Base-by-base conservation (phyloP, 306 rosid species). In the Oxytropis ochrocephala region DNA sequence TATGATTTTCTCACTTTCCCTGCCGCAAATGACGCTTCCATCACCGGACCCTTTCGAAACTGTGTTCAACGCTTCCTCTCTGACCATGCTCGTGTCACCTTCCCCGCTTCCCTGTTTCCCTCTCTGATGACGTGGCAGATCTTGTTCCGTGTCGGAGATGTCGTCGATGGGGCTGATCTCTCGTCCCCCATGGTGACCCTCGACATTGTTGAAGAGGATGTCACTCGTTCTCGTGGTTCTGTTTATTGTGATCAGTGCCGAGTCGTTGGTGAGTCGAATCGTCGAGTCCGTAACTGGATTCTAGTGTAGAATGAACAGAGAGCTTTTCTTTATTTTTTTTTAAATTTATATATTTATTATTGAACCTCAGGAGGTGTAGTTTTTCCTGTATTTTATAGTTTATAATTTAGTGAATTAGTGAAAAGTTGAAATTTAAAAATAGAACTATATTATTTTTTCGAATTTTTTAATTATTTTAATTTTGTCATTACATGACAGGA, bases 231-330 rank as follows among this genome's bases (percentile, higher is more conserved):
- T n/a, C 79, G 95, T 0, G 0, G 58, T 64, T 85, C 90, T 2
- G 78, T 83, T 21, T 91, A 91, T 63, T 94, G 98, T 61, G 98
- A 90, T 32, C 97, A 93, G 83, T 93, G 98, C 87, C 88, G 98
- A 61, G 98, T 93, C 50, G 97, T 93, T 60, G 98, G 98, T 90
- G 90, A 90, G 96, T 88, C 47, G 68, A 82, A 67, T 68, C 83
- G 29, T 70, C 30, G 78, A 79, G 63, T 74, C 69, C 2, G 18
- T 7, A 16, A 18, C 66, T 13, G 7, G 8, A 5, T 59, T 35
- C 46, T 33, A 9, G 8, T 36, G 8, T 36, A 36, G 8, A 36
- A 36, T 36, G 43, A 38, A 8, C 6, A 13, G 3, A 1, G 7
- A 24, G 5, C 4, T 36, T 58, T 33, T n/a, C n/a, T 33, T 35